Evolutionary conservation across 495 filamentous ascomycete species (phyloP).

Genomic region (Penicillium coffeae): DNA sequence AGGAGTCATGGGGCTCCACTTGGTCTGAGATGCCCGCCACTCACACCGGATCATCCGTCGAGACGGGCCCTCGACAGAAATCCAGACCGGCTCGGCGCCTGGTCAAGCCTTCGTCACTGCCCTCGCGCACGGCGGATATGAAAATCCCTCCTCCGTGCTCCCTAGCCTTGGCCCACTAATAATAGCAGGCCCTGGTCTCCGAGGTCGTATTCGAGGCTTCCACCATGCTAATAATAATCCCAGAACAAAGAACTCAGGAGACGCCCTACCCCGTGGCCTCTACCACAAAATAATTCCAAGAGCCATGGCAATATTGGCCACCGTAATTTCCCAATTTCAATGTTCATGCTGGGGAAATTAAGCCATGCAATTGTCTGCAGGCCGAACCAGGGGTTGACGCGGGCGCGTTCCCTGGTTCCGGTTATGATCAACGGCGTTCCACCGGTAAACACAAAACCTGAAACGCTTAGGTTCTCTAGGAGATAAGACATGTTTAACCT

Average conservation of each 20-base stretch:
- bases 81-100: not conserved
- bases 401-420: not conserved
- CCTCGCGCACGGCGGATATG: not conserved
- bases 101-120: not conserved
- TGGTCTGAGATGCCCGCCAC: not conserved
- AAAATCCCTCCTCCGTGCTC: too few species aligned
- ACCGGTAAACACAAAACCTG: not conserved
- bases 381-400: not conserved
- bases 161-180: not conserved
- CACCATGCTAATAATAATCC: not conserved
- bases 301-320: too few species aligned
- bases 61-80: too few species aligned
- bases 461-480: too few species aligned
- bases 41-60: not conserved
- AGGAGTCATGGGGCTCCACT: not conserved
- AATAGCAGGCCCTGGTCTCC: too few species aligned
- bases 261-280: too few species aligned
- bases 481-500: too few species aligned
- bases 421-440: not conserved
- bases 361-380: not conserved
- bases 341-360: not conserved
- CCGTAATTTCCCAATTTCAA: not conserved
- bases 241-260: too few species aligned
- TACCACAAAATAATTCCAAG: too few species aligned
- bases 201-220: too few species aligned